Evolutionary conservation across 1,284 basidiomycete genomes (phyloP), one percentile per base, ranked within the genome.

Genomic region (Rhodotorula sp.): DNA sequence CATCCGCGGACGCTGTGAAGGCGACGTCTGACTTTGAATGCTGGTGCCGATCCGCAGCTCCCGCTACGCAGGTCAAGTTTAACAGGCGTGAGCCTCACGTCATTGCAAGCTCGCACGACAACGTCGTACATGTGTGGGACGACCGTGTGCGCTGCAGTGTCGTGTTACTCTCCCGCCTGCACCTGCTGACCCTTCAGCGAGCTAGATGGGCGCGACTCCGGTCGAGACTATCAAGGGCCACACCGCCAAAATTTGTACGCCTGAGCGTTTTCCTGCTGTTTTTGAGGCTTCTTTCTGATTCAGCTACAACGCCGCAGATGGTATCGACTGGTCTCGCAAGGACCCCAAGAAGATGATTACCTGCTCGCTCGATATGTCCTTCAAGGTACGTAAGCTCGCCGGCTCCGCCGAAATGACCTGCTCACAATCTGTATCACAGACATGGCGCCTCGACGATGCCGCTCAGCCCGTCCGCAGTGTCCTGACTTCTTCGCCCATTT

Each of bases 11-110:
- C 34, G 34, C 34, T 34, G 34, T 34, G 34, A 34, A 34, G 34
- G 34, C 34, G 34, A 34, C 34, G 34, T 34, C 34, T 34, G 34
- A 34, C 34, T 34, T 34, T 34, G 34, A 34, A 34, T 34, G 50
- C n/a, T 55, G n/a, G 46, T 9, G 17, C 48, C 14, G 7, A 60
- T 21, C 55, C 69, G 25, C 74, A 92, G 91, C 88, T 27, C 88
- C 87, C n/a, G 91, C 90, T 0, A 97, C 94, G 0, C 94, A 97
- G 81, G 92, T 97, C 69, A 97, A 97, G 82, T 97, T 93, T 92
- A 97, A 95, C 79, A 86, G 91, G 19, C 88, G 90, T 77, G 89
- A 95, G 77, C 86, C 88, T 10, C 89, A 96, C 75, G 83, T 95
- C 9, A 84, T 97, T 2, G 94, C 94, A 0, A 94, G 92, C 3